phyloP scores from a whole-genome alignment of 2,329 filamentous ascomycete genomes.

The Aspergillus fijiensis region DNA sequence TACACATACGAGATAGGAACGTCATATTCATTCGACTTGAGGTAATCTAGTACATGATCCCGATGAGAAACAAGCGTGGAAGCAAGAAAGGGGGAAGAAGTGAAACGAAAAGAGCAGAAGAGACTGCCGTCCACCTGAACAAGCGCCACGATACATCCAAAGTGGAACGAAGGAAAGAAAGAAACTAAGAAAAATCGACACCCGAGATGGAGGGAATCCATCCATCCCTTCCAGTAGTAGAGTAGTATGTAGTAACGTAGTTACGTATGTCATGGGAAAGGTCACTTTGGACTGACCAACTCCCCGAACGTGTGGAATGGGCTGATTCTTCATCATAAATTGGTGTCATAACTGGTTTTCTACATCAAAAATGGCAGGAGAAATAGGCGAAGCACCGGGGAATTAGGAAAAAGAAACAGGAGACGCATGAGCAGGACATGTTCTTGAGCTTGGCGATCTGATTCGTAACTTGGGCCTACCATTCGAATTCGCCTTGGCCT shows the following conservation, averaged over 20 bases:
- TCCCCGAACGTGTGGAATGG: background rate
- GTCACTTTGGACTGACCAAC: background rate
- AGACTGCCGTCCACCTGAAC: background rate
- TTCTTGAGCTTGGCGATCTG: background rate
- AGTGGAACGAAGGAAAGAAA: background rate
- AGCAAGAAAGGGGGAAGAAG: too few species aligned
- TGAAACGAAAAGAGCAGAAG: background rate
- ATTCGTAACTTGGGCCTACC: conserved; percentile 58
- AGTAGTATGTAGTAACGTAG: background rate
- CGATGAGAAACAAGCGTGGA: too few species aligned
- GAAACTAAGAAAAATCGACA: background rate
- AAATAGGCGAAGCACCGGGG: background rate
- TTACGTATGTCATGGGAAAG: background rate
- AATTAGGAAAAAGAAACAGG: background rate
- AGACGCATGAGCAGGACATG: conserved; percentile 4
- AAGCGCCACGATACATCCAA: background rate
- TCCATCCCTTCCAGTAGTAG: background rate
- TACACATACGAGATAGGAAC: too few species aligned
- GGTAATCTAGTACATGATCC: too few species aligned
- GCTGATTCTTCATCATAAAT: background rate
- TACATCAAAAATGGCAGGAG: background rate
- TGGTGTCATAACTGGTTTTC: background rate
- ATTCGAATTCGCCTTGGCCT: conserved; percentile 95
- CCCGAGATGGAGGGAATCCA: background rate
- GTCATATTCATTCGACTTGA: too few species aligned